Base-by-base conservation (phyloP, 2,329 filamentous ascomycete species). In the Allantophomopsis cytisporea region DNA sequence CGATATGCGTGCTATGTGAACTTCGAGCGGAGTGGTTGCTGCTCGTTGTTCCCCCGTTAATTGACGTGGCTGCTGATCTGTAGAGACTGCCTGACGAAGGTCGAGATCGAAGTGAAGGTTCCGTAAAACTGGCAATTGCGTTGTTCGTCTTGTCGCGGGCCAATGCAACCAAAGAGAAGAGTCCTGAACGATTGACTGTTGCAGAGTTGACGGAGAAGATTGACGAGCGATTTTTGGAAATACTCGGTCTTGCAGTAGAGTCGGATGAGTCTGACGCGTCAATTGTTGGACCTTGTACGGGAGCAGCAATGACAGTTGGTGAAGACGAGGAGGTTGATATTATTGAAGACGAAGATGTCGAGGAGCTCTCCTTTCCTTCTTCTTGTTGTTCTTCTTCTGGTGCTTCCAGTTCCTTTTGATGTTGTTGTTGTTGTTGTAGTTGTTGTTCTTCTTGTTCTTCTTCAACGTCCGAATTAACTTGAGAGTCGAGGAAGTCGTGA, bases 91-190 rank as follows among this genome's bases (percentile, higher is more conserved):
- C 39, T 8, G 47, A 45, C 4, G 51, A 53, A 1, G 38, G 34
- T 36, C 48, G 48, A 34, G 38, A 39, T 18, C 47, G 51, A 17
- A 52, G 33, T 5, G 50, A 39, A 8, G 51, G 51, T 33, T 47
- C 41, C 16, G 51, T 42, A 17, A 55, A 43, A 40, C 43, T 54
- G 15, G 53, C 52, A 43, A 55, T 51, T 11, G 50, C 52, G 42
- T 41, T 56, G 18, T 43, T 45, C 7, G 52, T 53, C 41, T 54
- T 54, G 37, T 56, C 53, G n/a, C 48, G 50, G 35, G 54, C 52
- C 38, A 56, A 47, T 35, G 47, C 45, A 31, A 53, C 53, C 14
- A 57, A 45, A 14, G 44, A 52, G 34, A 54, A 50, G 13, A 57
- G 30, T 34, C 31, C 31, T 14, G 44, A 36, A 31, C 52, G 49